Base-by-base conservation (phyloP, 163 green algal species). In the Scenedesmus sp. region DNA sequence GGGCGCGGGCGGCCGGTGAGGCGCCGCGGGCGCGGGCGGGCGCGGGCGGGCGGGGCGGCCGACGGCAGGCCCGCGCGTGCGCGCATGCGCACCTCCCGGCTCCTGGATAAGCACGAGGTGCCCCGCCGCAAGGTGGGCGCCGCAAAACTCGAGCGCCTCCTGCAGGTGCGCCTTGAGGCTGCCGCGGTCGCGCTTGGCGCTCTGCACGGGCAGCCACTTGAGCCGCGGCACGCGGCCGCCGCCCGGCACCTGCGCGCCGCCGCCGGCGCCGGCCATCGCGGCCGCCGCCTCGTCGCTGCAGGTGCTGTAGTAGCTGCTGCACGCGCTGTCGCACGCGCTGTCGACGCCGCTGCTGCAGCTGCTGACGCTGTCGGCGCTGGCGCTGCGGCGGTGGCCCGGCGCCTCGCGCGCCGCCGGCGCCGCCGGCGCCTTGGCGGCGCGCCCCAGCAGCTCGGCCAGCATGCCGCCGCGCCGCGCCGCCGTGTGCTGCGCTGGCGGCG, bases 41-140 rank as follows among this genome's bases (percentile, higher is more conserved):
- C n/a, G n/a, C n/a, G n/a, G n/a, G n/a, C n/a, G n/a, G n/a, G n/a
- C n/a, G n/a, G n/a, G n/a, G n/a, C n/a, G n/a, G n/a, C n/a, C n/a
- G n/a, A n/a, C n/a, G n/a, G n/a, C n/a, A n/a, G n/a, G n/a, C n/a
- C n/a, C n/a, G n/a, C n/a, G n/a, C n/a, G n/a, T n/a, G n/a, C 20
- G 22, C 45, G 67, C 67, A 24, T 39, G 33, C 86, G 60, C 66
- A 91, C 90, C 89, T 17, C 87, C 80, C 48, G 83, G 73, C 63
- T 91, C 89, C 58, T 89, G 80, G 14, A 97, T 77, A 57, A 97
- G 80, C 71, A 97, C 84, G 1, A 71, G 63, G 6, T 78, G 73
- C 2, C 87, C 82, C 1, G 63, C 39, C 14, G 17, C 20, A 28
- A 97, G 77, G 66, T 94, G 88, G 15, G 77, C 50, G 0, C 75